Evolutionary conservation across 208 protist species (phyloP), one percentile per base, ranked within the genome.

Genomic region (Wallacemonas sp.): DNA sequence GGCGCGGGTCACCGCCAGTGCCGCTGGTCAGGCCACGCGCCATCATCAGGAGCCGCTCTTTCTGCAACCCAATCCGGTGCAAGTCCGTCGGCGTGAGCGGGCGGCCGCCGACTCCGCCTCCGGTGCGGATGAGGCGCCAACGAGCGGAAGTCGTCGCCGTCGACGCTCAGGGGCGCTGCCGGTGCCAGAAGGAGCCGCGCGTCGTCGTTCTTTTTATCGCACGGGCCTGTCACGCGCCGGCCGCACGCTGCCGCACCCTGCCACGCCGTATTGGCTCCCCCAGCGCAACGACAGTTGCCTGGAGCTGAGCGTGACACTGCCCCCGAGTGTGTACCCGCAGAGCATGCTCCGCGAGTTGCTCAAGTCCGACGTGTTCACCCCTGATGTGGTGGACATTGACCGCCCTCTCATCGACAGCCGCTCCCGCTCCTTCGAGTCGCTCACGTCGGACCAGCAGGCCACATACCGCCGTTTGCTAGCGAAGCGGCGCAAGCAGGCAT

Each of bases 311-410:
- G 79, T 93, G 29, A 65, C 70, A 11, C 76, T 96, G 4, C 87
- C 91, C 0, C 64, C 74, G 16, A 77, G 79, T 22, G 86, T 91
- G 14, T 94, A 93, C 49, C 77, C 87, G 7, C 75, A 79, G 31
- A 92, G 91, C 87, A 46, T 96, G 41, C 61, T 96, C 28, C 86
- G 91, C 1, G 87, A 96, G 63, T 61, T 96, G 36, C 81, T 81
- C 45, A 96, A 96, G 78, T 84, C 79, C 57, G 91, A 96, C 52
- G 87, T 96, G 23, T 91, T 79, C 73, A 83, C 74, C 28, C 77
- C 84, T 20, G 90, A 95, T 42, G 65, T 87, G 12, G 82, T 95
- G 12, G 81, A 90, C 57, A 78, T 94, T 46, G 81, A 94, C 57
- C 57, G 76, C 25, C 73, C 75, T 25, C 39, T 74, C 18, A 38